phyloP scores from a whole-genome alignment of 1,284 basidiomycete species.

The Cutaneotrichosporon cavernicola region DNA sequence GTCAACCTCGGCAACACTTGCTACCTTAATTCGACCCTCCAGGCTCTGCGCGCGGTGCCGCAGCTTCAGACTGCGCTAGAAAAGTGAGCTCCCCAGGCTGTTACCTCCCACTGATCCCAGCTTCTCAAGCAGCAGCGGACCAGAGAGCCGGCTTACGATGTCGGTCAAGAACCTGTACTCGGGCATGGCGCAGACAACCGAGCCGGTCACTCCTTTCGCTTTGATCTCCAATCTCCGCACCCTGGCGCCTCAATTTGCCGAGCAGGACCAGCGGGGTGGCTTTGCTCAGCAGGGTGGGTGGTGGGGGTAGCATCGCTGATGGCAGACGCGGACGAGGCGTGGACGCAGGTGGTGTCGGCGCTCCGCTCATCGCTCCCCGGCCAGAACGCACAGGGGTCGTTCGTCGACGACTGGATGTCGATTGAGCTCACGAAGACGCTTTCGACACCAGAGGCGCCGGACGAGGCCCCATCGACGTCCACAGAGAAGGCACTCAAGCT shows the following conservation, averaged over 20 bases:
- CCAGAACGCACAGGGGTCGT: constrained; percentile 53
- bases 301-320: not conserved
- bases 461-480: constrained; percentile 67
- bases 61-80: constrained; percentile 67
- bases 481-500: constrained; percentile 81
- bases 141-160: constrained; percentile 54
- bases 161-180: constrained; percentile 72
- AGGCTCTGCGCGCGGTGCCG: constrained; percentile 85
- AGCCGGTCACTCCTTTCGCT: constrained; percentile 69
- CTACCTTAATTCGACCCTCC: constrained; percentile 94
- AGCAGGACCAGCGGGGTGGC: constrained; percentile 61
- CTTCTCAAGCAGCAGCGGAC: constrained; percentile 15
- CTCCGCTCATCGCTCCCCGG: constrained; percentile 65
- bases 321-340: constrained; percentile 95
- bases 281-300: constrained; percentile 82
- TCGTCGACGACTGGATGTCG: constrained; percentile 82
- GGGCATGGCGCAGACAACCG: constrained; percentile 72
- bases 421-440: constrained; percentile 79
- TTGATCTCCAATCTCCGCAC: constrained; percentile 73
- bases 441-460: constrained; percentile 73
- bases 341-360: constrained; percentile 76
- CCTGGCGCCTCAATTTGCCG: constrained; percentile 88
- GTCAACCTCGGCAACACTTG: constrained; percentile 49
- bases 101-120: not conserved
- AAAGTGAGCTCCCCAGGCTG: not conserved